Conservation (phyloP, 2,329 filamentous ascomycete genomes). For the Huntiella decipiens region DNA sequence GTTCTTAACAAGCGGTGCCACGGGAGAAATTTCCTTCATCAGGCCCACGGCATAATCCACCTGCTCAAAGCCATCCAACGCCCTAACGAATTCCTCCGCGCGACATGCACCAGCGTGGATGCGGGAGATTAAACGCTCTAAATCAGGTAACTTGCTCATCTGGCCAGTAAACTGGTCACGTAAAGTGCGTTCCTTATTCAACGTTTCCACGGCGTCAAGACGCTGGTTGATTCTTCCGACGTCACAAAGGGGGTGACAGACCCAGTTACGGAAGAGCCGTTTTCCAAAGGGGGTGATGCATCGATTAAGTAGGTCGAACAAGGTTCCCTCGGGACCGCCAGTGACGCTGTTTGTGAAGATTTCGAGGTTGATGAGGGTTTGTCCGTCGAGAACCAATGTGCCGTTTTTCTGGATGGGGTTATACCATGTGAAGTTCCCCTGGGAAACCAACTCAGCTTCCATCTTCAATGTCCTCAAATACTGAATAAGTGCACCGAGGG, state of each 20-base stretch:
- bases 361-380: slow-evolving; percentile 95
- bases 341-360: slow-evolving; percentile 88
- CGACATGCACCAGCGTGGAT: slow-evolving; percentile 85
- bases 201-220: slow-evolving; percentile 78
- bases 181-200: slow-evolving; percentile 65
- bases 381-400: slow-evolving; percentile 80
- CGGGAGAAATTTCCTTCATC: slow-evolving; percentile 52
- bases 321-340: slow-evolving; percentile 63
- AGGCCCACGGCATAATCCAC: slow-evolving; percentile 87
- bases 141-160: slow-evolving; percentile 77
- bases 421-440: slow-evolving; percentile 82
- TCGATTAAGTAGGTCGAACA: slow-evolving; percentile 79
- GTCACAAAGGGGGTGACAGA: slow-evolving; percentile 85
- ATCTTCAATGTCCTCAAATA: slow-evolving; percentile 79
- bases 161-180: slow-evolving; percentile 79
- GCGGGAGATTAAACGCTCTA: slow-evolving; percentile 83
- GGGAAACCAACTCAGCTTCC: slow-evolving; percentile 67
- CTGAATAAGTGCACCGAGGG: slow-evolving; percentile 71
- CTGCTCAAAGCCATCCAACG: slow-evolving; percentile 91
- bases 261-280: slow-evolving; percentile 87
- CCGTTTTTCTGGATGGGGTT: slow-evolving; percentile 81
- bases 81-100: slow-evolving; percentile 78
- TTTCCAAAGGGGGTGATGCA: slow-evolving; percentile 97
- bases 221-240: slow-evolving; percentile 78
- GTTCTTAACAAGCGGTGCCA: slow-evolving; percentile 66